Evolutionary conservation across 768 basidiomycete genomes (phyloP), one percentile per base, ranked within the genome.

Genomic region (Hortiboletus campestris): DNA sequence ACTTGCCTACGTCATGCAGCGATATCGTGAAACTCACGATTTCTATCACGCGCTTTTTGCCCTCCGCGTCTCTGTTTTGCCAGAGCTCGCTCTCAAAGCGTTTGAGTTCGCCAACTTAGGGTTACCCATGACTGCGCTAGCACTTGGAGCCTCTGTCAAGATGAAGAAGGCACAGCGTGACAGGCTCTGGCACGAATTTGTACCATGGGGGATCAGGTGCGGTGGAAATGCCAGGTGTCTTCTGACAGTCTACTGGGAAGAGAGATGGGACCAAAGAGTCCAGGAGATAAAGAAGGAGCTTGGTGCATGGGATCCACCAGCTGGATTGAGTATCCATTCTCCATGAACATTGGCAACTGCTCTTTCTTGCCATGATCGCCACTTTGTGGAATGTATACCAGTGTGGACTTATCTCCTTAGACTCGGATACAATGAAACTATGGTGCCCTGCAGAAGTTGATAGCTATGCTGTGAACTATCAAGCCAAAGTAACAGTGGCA

Each of bases 11-110:
- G 91, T 98, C 52, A 93, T 99, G 89, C 92, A 95, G 62, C 88
- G 96, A 48, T 99, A 98, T 71, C 88, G 96, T 25, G 95, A 99
- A 75, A 96, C 90, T 60, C 97, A 99, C 73, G 96, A 99, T 74
- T 88, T 98, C 62, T 97, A 98, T 68, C 97, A 99, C 67, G 91
- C 91, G 65, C 81, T 98, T 57, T 86, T 85, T 75, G 84, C 84
- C 63, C 80, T 98, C 10, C 94, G 94, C 0, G 93, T 98, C 55
- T 87, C 86, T 57, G 89, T 96, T 65, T 84, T 89, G 54, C 91
- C 89, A 45, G 97, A 99, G 69, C 80, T 99, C 31, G 92, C 94
- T 1, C 83, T 98, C 71, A 99, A 99, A 68, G 88, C 84, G 63
- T 94, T 98, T 64, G 97, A 98, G 71, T 89, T 95, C 55, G 83